Evolutionary conservation across 1,139 yeast genomes (phyloP), one percentile per base, ranked within the genome.

Genomic region (Casaregolazyma suthepensis): DNA sequence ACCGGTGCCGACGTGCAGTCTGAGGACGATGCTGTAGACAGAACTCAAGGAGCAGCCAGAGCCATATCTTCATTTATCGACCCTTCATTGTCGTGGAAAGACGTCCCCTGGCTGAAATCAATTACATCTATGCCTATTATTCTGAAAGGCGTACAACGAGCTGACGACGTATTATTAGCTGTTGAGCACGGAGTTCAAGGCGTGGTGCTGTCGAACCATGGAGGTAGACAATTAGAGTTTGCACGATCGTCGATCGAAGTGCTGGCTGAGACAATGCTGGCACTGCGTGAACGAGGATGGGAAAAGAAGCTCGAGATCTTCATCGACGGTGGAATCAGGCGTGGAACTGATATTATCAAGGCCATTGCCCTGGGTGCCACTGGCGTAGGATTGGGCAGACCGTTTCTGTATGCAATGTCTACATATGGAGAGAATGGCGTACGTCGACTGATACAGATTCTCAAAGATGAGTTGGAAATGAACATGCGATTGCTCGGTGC

Each of bases 401-500:
- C 91, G 10, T 83, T 85, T 71, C 69, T 85, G 52, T 85, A 85
- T 62, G 89, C 91, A 52, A 82, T 84, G 83, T 79, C 87, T 18
- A 76, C 85, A 1, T 85, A 84, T 60, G 93, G 93, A 17, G 89
- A 80, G 58, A 83, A 77, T 7, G 97, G 97, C 57, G 96, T 90
- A 17, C 74, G 75, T 53, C 81, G 80, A 61, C 93, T 95, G 7
- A 83, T 87, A 59, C 90, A 85, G 63, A 72, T 89, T 49, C 74
- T 91, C 61, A 85, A 83, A 65, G 90, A 85, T 57, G 98, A 91
- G 67, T 69, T 91, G 67, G 82, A 79, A 58, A 87, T 89, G 93
- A 82, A 85, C 69, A 88, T 91, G 97, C 77, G 96, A 60, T 75
- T 90, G 50, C 72, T 91, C 51, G 98, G 97, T 45, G 96, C 80